A percentile compares a stretch with the other conserved stretches of the same genome.
These are phyloP conservation scores for Biscogniauxia marginata DNA, from an alignment of 2,329 filamentous ascomycete genomes.

Conservation along the genomic window DNA sequence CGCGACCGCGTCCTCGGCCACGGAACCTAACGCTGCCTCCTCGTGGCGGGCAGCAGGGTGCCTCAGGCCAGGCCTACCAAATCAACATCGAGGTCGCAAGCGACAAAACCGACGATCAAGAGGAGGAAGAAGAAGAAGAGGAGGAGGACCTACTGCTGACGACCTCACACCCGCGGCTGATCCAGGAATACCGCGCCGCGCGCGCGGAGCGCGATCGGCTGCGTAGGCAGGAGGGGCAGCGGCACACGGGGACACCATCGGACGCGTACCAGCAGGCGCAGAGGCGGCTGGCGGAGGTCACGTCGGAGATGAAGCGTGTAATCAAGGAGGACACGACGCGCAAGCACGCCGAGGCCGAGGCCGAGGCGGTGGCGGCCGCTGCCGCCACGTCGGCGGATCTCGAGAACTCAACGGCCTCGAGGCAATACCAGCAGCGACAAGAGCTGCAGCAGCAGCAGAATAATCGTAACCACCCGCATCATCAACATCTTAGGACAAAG, in stretches of 20 bases:
- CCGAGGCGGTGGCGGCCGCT: background rate
- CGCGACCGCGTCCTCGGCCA: too few species aligned
- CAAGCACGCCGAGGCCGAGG: background rate
- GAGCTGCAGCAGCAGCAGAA: background rate
- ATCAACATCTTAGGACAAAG: too few species aligned
- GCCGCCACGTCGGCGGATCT: too few species aligned
- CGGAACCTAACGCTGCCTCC: too few species aligned
- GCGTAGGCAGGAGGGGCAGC: too few species aligned
- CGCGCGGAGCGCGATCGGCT: background rate
- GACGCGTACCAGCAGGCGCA: background rate
- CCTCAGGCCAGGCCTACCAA: too few species aligned
- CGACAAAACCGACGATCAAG: background rate
- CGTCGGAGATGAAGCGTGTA: background rate
- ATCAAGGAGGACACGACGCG: background rate
- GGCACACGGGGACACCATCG: background rate
- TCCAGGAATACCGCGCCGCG: constrained; percentile 1
- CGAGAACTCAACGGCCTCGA: too few species aligned
- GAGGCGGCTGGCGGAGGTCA: background rate
- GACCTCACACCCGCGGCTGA: background rate
- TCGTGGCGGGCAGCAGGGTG: too few species aligned
- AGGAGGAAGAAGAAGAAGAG: background rate
- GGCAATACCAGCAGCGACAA: background rate
- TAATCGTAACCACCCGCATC: background rate
- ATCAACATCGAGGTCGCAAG: too few species aligned
- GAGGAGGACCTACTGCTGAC: constrained; percentile 3